Evolutionary conservation across 2,329 filamentous ascomycete species (phyloP), one percentile per base, ranked within the genome.

Genomic region (Exophiala viscosa): DNA sequence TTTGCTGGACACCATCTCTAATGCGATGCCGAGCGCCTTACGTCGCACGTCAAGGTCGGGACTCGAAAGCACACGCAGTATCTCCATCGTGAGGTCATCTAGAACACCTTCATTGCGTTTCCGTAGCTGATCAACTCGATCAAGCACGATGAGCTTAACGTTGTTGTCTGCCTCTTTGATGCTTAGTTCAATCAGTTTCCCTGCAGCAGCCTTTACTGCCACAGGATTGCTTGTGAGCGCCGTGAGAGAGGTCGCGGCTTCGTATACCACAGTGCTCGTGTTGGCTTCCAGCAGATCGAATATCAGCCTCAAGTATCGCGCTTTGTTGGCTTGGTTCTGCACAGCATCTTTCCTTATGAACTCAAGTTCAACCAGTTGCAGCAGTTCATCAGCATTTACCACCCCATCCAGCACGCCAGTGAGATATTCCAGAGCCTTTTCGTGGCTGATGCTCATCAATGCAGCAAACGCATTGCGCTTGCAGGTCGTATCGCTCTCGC

Each of bases 101-200:
- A 99, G 73, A 15, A 97, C 84, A 47, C 91, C 91, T 67, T 93
- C 88, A 63, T 96, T 95, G 71, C 89, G 89, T 68, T 86, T 85
- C 63, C 91, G 82, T 58, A 96, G 72, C 65, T 92, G 86, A 65
- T 96, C 87, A 34, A 99, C 93, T 41, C 92, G 87, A 66, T 97
- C 93, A 39, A 99, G 79, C 15, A 99, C 93, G 63, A 99, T 99
- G 41, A 99, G 84, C 76, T 99, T 99, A 60, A 99, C 93, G 67
- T 99, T 99, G 77, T 99, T 99, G 70, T 99, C 93, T 0, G 93
- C 86, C 73, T 97, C 93, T 74, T 95, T 96, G 69, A 99, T 96
- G 68, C 88, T 90, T 7, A 99, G 79, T 71, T 99, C 93, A 60
- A 97, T 96, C 69, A 99, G 93, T 68, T 99, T 99, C 63, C 84